Evolutionary conservation across 768 basidiomycete species (phyloP), one percentile per base, ranked within the genome.

Genomic region (Auricularia cornea): DNA sequence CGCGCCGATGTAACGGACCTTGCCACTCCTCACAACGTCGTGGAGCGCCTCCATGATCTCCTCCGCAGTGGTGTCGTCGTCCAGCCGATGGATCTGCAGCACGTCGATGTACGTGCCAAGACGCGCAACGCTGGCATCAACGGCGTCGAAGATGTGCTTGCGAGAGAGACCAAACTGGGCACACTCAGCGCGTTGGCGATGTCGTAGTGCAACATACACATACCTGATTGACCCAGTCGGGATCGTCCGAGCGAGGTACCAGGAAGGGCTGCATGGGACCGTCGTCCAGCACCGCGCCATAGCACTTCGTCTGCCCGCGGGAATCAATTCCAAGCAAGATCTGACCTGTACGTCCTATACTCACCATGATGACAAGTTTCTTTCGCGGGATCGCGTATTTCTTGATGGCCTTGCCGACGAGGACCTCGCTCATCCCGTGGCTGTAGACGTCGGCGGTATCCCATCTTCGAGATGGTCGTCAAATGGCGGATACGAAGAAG

Each of bases 351-450:
- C 16, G 23, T 48, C 18, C 44, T 29, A 8, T 29, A 12, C 54
- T 26, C 8, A 57, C 54, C 62, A 71, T 66, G 33, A 75, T 72
- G 31, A 76, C 63, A 54, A 75, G 66, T 35, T 74, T 69, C 35
- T 70, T 63, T 35, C 74, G 71, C 28, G 76, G 74, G 31, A 77
- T 75, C 14, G 67, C 63, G 59, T 70, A 70, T 74, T 83, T 69
- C 68, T 87, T 88, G 75, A 92, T 84, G 2, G 84, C 88, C 67
- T 87, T 86, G 12, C 89, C 89, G 23, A 90, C 76, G 60, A 90
- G 79, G 54, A 81, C 68, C 70, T 92, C 90, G 0, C 44, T 48
- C 1, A 48, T 5, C 23, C 44, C 44, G 23, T 48, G 14, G 16
- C 54, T 57, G 54, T 57, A 57, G 12, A 57, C 26, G 28, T 57